Percentiles rank a stretch among this genome's conserved stretches.
Evolutionary conservation across 305 asterid genomes (phyloP).

Genomic region (Fraxinus floribunda): DNA sequence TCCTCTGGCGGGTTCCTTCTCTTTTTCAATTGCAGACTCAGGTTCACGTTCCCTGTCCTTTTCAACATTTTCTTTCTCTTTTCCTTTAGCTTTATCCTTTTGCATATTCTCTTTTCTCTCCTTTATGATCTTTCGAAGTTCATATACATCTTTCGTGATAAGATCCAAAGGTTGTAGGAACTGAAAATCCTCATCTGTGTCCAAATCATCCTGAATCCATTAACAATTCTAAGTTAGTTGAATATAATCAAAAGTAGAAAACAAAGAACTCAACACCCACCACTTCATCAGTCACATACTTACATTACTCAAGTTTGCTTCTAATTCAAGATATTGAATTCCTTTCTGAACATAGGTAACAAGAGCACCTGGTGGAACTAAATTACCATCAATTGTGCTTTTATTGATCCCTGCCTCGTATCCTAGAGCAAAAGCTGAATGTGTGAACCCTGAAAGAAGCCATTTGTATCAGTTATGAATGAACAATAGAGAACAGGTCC

Average conservation of each 20-base stretch:
- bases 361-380: slow-evolving; percentile 97
- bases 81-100: slow-evolving; percentile 63
- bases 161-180: slow-evolving; percentile 88
- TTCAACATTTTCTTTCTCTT: slow-evolving; percentile 61
- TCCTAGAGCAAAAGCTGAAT: slow-evolving; percentile 87
- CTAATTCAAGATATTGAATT: slow-evolving; percentile 87
- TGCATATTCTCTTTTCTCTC: slow-evolving; percentile 68
- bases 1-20: slow-evolving; percentile 51
- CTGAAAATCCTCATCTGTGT: slow-evolving; percentile 83
- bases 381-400: slow-evolving; percentile 73
- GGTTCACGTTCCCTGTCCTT: slow-evolving; percentile 57
- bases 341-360: slow-evolving; percentile 88
- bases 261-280: slow-evolving; percentile 20
- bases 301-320: slow-evolving; percentile 73
- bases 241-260: slow-evolving; percentile 27
- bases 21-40: slow-evolving; percentile 53
- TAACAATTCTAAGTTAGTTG: slow-evolving; percentile 34
- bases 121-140: slow-evolving; percentile 73
- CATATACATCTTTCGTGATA: slow-evolving; percentile 77
- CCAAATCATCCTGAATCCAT: slow-evolving; percentile 75
- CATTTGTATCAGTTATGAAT: slow-evolving; percentile 10
- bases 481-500: neutral
- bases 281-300: slow-evolving; percentile 29
- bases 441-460: slow-evolving; percentile 73
- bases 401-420: slow-evolving; percentile 85